Evolutionary conservation across 306 rosid species (phyloP).

Genomic region (Carpinus fangiana): DNA sequence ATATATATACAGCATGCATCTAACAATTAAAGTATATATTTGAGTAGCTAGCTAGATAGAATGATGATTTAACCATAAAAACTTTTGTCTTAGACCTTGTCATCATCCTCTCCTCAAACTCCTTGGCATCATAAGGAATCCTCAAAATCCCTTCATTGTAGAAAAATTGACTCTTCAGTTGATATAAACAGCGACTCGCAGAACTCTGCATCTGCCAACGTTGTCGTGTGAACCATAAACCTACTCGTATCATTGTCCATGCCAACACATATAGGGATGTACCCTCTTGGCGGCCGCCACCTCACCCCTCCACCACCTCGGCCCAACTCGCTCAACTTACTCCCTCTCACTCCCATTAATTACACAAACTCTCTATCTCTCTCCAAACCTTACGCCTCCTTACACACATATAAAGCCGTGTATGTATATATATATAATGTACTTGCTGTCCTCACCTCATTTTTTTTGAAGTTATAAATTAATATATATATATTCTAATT

Average conservation of each 20-base stretch:
- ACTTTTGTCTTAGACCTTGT: conserved; percentile 31
- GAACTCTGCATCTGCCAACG: conserved; percentile 41
- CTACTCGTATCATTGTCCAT: conserved; percentile 29
- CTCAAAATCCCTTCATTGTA: conserved; percentile 50
- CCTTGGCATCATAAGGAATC: conserved; percentile 45
- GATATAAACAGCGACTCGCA: conserved; percentile 36
- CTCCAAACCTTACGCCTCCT: neutral
- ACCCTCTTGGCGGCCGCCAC: conserved; percentile 32
- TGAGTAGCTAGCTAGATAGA: neutral
- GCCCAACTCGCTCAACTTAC: conserved; percentile 33
- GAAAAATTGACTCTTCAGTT: conserved; percentile 35
- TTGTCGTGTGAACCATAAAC: conserved; percentile 40
- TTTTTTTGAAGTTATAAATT: too few relatives aligned
- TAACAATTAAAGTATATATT: neutral
- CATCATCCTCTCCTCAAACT: conserved; percentile 51
- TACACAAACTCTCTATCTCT: neutral
- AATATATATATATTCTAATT: neutral
- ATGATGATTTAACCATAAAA: conserved; percentile 30
- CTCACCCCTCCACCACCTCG: conserved; percentile 19
- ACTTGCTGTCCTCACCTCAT: too few relatives aligned
- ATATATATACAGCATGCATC: too few relatives aligned
- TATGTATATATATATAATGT: neutral
- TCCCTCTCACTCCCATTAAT: conserved; percentile 48
- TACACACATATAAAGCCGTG: conserved; percentile 1
- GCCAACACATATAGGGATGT: conserved; percentile 61